These are phyloP conservation scores for Globisporangium takayamanum DNA, from an alignment of 352 stramenopile genomes.

Conservation along the genomic window DNA sequence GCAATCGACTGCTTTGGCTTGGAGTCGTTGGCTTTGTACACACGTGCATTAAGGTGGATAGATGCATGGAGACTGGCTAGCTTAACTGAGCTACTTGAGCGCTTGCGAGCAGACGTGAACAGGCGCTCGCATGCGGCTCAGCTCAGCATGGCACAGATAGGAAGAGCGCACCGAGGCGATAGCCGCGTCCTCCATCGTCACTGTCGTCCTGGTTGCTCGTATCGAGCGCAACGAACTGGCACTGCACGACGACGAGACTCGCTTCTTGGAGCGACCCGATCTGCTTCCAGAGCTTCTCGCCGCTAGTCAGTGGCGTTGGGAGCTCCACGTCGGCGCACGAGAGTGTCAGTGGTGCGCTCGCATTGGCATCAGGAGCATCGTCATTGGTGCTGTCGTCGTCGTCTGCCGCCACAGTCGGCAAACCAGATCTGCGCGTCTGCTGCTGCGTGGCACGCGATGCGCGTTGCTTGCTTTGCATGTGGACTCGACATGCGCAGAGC, in stretches of 20 bases:
- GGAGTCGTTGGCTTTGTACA: background rate
- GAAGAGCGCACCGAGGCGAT: conserved; percentile 45
- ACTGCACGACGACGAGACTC: conserved; percentile 66
- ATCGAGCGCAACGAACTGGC: conserved; percentile 40
- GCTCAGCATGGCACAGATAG: conserved; percentile 53
- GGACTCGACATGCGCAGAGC: conserved; percentile 16
- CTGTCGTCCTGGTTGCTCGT: conserved; percentile 18
- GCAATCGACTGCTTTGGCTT: background rate
- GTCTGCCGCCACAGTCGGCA: background rate
- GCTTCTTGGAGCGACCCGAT: conserved; percentile 61
- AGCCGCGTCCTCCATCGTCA: conserved; percentile 6
- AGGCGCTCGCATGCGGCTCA: too few relatives aligned
- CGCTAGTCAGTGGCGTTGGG: conserved; percentile 10
- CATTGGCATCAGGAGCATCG: conserved; percentile 3
- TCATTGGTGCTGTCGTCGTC: conserved; percentile 5
- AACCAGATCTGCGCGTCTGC: conserved; percentile 33
- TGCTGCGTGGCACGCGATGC: conserved; percentile 29
- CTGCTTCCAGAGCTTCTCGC: conserved; percentile 61
- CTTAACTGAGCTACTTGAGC: too few relatives aligned
- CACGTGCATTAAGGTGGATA: background rate
- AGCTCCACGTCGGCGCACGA: conserved; percentile 38
- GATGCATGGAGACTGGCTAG: background rate
- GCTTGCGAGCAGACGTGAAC: too few relatives aligned
- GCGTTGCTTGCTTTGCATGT: background rate
- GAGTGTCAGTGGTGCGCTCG: conserved; percentile 17